Base-by-base conservation (phyloP, 2,329 filamentous ascomycete genomes). In the Tympanopsis confertula region DNA sequence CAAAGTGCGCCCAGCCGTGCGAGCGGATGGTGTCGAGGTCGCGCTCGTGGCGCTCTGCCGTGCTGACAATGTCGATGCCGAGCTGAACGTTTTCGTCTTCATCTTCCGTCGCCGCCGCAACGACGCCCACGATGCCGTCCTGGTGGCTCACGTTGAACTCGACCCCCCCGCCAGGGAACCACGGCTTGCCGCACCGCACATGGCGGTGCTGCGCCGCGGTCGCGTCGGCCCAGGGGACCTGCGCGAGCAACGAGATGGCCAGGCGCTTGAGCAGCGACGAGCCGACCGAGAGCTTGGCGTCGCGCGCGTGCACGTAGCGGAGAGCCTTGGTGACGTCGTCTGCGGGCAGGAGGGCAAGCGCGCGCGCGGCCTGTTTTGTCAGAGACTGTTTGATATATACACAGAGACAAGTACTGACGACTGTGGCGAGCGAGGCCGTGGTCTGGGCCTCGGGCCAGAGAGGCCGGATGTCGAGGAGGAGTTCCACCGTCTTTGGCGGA, bases 141-240 rank as follows among this genome's bases (percentile, higher is more conserved):
- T 89, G 84, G 55, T 89, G 84, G 35, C 74, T 80, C 39, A 88
- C 71, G 57, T 89, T 89, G 66, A 89, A 88, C 44, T 62, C 48
- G n/a, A 76, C 53, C 47, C 14, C 63, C 43, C 24, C 24, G 7
- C 30, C 30, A 10, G 30, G 17, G 52, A 63, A 76, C 37, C 71
- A 53, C 32, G 73, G 73, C 54, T 77, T 77, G 7, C 30, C 30
- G 38, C 61, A 63, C 48, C 59, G 62, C 54, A 58, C 42, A 61
- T 77, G 65, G 56, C 7, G 22, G 22, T n/a, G 7, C 7, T 77
- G 69, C 10, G 68, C 66, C 40, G 82, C 62, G 14, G 49, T 58
- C 35, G 78, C 74, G 3, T 66, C 55, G 29, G 62, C 55, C 82
- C 82, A 88, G 10, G 76, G 62, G 15, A 81, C 63, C 38, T 58